Evolutionary conservation across 805 yeast genomes (phyloP).

Genomic region (Kodamaea laetipori): DNA sequence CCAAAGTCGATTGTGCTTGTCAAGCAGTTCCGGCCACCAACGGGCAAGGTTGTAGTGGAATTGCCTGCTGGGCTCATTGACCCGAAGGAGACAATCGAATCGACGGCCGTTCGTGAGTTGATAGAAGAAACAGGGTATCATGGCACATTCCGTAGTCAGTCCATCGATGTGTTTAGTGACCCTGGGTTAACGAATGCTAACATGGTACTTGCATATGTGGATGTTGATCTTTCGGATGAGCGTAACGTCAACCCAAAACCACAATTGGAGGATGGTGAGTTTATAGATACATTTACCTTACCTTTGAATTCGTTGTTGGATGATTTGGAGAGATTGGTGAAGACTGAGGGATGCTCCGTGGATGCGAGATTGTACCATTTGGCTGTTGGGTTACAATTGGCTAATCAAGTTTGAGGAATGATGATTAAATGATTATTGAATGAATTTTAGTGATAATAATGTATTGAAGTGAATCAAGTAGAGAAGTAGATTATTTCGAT

Average conservation of each 20-base stretch:
- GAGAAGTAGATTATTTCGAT: too few species aligned
- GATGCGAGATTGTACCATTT: slow-evolving; percentile 89
- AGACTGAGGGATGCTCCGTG: slow-evolving; percentile 66
- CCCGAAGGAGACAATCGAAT: slow-evolving; percentile 71
- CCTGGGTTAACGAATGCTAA: slow-evolving; percentile 91
- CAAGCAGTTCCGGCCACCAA: slow-evolving; percentile 93
- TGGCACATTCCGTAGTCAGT: slow-evolving; percentile 54
- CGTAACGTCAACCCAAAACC: slow-evolving; percentile 72
- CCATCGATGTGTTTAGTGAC: slow-evolving; percentile 58
- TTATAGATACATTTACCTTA: slow-evolving; percentile 82
- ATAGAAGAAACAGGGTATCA: slow-evolving; percentile 91
- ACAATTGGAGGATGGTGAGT: slow-evolving; percentile 86
- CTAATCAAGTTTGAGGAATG: slow-evolving; percentile 23
- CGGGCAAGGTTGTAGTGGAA: slow-evolving; percentile 83
- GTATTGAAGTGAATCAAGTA: background rate
- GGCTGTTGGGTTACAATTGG: slow-evolving; percentile 75
- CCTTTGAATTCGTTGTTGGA: slow-evolving; percentile 62
- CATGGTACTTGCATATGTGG: slow-evolving; percentile 73
- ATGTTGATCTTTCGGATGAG: slow-evolving; percentile 67
- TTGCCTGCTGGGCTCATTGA: slow-evolving; percentile 95
- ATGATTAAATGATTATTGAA: background rate
- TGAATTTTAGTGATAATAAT: background rate
- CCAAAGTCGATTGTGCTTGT: slow-evolving; percentile 56
- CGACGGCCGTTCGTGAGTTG: slow-evolving; percentile 85
- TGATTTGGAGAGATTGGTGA: slow-evolving; percentile 50